Base-by-base conservation (phyloP, 768 basidiomycete genomes). In the Termitomyces sp. region DNA sequence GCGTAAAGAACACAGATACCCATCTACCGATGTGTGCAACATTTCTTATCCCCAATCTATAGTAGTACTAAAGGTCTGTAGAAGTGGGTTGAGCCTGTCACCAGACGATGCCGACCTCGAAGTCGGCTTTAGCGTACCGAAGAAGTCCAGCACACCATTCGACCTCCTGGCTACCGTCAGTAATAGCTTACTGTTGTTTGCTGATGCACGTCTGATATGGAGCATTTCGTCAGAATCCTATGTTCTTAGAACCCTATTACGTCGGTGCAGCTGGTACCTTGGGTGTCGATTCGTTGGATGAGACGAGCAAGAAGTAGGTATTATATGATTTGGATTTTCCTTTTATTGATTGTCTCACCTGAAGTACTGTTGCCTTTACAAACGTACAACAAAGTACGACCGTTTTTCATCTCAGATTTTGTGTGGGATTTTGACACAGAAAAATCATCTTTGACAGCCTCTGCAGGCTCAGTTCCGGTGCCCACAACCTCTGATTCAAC, bases 151-250 rank as follows among this genome's bases (percentile, higher is more conserved):
- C 24, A 31, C 60, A 49, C 69, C 69, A 34, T 70, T 73, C 53
- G 67, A 75, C 52, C 68, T 79, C 42, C 34, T 72, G 4, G 68
- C 69, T 31, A 74, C 72, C 10, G 79, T 78, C 62, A 62, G 74
- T 47, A 39, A 73, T 39, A 39, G 24, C 8, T 37, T 37, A 13
- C 37, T 7, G 26, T 47, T 26, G 18, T 14, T 20, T 31, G 18
- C 48, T 5, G 14, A 47, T 22, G 46, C 26, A 39, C 18, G 36
- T 5, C 16, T 51, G 26, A 39, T 46, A 24, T 55, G 24, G 20
- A 47, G n/a, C 3, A 24, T n/a, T 26, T 26, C 16, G 39, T 36
- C 44, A 80, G 78, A 76, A 80, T 49, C 67, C 76, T 20, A 58
- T 61, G 22, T 78, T 78, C 60, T 56, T 69, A 49, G 66, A 71